phyloP scores from a whole-genome alignment of 1,284 basidiomycete genomes.

The Microbotryomycetes sp. region DNA sequence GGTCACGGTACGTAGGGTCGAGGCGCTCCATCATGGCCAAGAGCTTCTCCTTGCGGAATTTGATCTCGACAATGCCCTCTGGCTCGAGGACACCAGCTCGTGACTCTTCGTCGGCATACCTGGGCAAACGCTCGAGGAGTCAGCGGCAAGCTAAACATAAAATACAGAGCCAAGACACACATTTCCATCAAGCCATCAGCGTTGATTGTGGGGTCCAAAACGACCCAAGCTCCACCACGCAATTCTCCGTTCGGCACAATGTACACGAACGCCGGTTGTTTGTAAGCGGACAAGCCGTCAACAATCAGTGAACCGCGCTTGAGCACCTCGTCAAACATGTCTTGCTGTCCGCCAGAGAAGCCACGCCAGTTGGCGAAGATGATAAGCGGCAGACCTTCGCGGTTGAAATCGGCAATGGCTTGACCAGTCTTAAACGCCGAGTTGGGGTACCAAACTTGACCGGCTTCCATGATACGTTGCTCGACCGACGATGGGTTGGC shows the following conservation, averaged over 20 bases:
- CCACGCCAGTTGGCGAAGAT: conserved; percentile 99
- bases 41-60: conserved; percentile 66
- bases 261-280: conserved; percentile 98
- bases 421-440: conserved; percentile 99
- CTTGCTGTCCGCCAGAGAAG: conserved; percentile 98
- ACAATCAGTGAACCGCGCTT: conserved; percentile 60
- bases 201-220: conserved; percentile 90
- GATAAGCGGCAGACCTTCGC: conserved; percentile 91
- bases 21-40: conserved; percentile 87
- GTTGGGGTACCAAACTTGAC: conserved; percentile 99
- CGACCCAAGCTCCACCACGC: conserved; percentile 98
- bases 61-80: conserved; percentile 89
- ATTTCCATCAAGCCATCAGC: conserved; percentile 97
- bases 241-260: conserved; percentile 98
- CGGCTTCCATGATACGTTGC: conserved; percentile 96
- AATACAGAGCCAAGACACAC: conserved; percentile 49
- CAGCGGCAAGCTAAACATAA: not conserved
- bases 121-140: conserved; percentile 4
- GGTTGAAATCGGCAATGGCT: conserved; percentile 97
- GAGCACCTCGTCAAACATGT: conserved; percentile 58
- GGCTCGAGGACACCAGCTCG: conserved; percentile 97
- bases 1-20: conserved; percentile 70
- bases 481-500: conserved; percentile 97
- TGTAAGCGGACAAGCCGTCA: conserved; percentile 93
- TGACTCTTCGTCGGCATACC: conserved; percentile 75